Base-by-base conservation (phyloP, 2,329 filamentous ascomycete species). In the Alternaria brassicicola region DNA sequence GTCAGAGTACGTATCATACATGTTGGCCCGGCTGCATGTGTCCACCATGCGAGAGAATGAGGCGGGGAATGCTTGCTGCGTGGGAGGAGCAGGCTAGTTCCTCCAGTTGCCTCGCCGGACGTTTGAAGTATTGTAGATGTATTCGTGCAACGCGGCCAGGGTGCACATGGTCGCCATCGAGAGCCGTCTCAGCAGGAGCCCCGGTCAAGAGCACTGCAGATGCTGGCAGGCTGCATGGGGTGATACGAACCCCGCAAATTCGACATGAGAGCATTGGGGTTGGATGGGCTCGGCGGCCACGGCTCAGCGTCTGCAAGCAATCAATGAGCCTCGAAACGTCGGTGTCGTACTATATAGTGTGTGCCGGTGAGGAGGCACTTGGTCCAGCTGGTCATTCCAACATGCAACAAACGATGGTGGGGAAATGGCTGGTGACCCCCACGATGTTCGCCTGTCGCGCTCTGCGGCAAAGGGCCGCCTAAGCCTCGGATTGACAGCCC, bases 391-490 rank as follows among this genome's bases (percentile, higher is more conserved):
- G 48, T 52, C 52, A 43, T 46, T 47, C 19, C 36, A 41, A 45
- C 38, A 25, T 39, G 41, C 46, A 46, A 30, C 35, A 35, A 35
- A 23, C 45, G 25, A 47, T 41, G 38, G 42, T 41, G 43, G 45
- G 51, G 48, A 53, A 45, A 42, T n/a, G 25, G 42, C 54, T 17
- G 33, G 48, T 35, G 41, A 58, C 63, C 61, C 63, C 62, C 59
- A 60, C 60, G 41, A 50, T 52, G 50, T 33, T 43, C 41, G 46
- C 35, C 38, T 43, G 49, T 64, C 62, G 61, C 55, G 58, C 62
- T 53, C 55, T 57, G 66, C 59, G 55, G 56, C 52, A 61, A 60
- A 55, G 42, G 43, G 52, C 42, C 30, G 51, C 55, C 42, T 53
- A 61, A 56, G 57, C 54, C 59, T 61, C 62, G 51, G 54, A 52